phyloP scores from a whole-genome alignment of 495 filamentous ascomycete genomes.

The Aspergillus affinis region DNA sequence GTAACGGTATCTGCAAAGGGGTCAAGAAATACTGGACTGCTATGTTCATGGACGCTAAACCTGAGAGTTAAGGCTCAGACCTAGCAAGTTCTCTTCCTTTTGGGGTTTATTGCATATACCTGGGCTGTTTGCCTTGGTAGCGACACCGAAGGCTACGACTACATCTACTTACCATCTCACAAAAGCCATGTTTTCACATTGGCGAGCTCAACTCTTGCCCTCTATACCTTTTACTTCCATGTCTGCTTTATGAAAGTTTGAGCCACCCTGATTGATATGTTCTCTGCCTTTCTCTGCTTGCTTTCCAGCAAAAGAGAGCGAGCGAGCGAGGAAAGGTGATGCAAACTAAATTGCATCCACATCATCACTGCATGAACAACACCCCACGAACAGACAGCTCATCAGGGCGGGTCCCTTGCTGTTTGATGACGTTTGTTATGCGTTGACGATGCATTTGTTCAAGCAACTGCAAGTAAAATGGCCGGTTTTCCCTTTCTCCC shows the following conservation, averaged over 20 bases:
- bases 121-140: not conserved
- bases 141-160: not conserved
- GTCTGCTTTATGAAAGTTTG: no score
- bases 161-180: not conserved
- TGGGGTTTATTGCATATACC: not conserved
- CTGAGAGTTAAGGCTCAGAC: not conserved
- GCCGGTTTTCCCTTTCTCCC: no score
- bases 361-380: not conserved
- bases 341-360: not conserved
- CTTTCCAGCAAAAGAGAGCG: not conserved
- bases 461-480: not conserved
- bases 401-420: not conserved
- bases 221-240: no score
- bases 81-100: not conserved
- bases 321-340: no score
- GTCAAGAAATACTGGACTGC: constrained; percentile 32
- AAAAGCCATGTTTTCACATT: no score
- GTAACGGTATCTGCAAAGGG: constrained; percentile 30
- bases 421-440: not conserved
- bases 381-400: not conserved
- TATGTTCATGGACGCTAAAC: constrained; percentile 17
- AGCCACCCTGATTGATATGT: no score
- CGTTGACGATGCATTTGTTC: not conserved
- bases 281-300: no score
- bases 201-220: no score